Evolutionary conservation across 306 rosid genomes (phyloP).

Genomic region (Prunus padus): DNA sequence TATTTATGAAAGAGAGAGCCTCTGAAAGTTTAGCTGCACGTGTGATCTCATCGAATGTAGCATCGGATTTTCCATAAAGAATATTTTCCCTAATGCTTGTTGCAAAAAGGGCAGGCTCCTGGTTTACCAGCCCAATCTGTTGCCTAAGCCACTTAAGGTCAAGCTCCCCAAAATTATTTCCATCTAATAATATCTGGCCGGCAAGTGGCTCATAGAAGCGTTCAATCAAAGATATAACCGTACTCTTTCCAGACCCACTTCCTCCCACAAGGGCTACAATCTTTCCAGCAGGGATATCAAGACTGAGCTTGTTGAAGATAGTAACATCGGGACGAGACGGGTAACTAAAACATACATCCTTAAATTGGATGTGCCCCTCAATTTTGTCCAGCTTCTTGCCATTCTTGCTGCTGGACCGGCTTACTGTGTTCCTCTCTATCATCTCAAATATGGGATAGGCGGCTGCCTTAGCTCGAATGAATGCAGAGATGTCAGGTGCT

Average conservation of each 20-base stretch:
- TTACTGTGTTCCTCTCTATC: conserved; percentile 83
- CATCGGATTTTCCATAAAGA: conserved; percentile 84
- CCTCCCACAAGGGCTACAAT: conserved; percentile 92
- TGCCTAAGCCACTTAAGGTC: conserved; percentile 89
- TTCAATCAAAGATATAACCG: conserved; percentile 81
- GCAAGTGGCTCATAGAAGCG: conserved; percentile 89
- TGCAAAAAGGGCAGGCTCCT: conserved; percentile 96
- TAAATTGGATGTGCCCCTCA: conserved; percentile 80
- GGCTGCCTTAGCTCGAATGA: conserved; percentile 84
- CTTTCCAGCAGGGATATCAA: conserved; percentile 85
- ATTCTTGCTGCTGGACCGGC: conserved; percentile 47
- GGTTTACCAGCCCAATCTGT: conserved; percentile 88
- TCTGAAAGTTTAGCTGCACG: conserved; percentile 87
- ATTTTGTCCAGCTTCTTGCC: conserved; percentile 57
- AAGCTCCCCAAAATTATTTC: conserved; percentile 51
- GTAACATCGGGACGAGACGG: conserved; percentile 78
- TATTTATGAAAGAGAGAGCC: conserved; percentile 78
- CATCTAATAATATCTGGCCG: conserved; percentile 69
- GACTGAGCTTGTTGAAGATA: conserved; percentile 64
- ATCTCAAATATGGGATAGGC: conserved; percentile 92
- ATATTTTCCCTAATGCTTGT: conserved; percentile 88
- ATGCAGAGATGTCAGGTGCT: conserved; percentile 86
- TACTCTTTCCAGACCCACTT: conserved; percentile 96
- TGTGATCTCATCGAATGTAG: conserved; percentile 73
- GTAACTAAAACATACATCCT: conserved; percentile 72